A percentile compares a stretch with the other conserved stretches of the same genome.
Conservation (phyloP, 2,329 filamentous ascomycete species). For the Sclerotinia glacialis region DNA sequence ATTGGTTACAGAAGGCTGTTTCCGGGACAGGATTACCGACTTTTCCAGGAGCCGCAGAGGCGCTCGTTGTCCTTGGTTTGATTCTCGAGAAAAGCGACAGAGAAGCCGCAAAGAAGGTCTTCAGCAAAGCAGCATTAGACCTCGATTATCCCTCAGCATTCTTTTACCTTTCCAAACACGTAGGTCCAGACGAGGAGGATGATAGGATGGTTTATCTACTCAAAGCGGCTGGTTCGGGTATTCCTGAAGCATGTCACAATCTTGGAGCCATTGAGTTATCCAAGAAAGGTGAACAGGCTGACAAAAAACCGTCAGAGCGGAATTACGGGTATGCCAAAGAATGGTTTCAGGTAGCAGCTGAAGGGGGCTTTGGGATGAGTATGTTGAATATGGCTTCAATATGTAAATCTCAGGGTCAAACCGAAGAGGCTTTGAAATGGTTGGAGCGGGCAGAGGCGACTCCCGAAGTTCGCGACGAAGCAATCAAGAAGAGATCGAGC, state of each 20-base stretch:
- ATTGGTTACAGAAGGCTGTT: slow-evolving; percentile 33
- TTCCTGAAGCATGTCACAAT: slow-evolving; percentile 36
- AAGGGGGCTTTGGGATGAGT: slow-evolving; percentile 32
- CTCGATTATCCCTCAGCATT: slow-evolving; percentile 37
- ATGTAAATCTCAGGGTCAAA: slow-evolving; percentile 29
- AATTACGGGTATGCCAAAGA: slow-evolving; percentile 37
- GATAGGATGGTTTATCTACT: slow-evolving; percentile 32
- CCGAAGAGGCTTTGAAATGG: slow-evolving; percentile 30
- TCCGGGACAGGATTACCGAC: slow-evolving; percentile 22
- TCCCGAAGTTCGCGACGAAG: slow-evolving; percentile 7
- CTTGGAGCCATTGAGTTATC: slow-evolving; percentile 34
- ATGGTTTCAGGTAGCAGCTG: slow-evolving; percentile 36
- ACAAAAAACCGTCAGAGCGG: slow-evolving; percentile 21
- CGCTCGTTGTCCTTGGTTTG: slow-evolving; percentile 31
- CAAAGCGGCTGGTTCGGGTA: slow-evolving; percentile 37
- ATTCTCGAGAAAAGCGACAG: slow-evolving; percentile 28
- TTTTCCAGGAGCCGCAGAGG: slow-evolving; percentile 34
- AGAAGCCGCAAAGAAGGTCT: slow-evolving; percentile 29
- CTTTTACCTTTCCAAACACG: slow-evolving; percentile 35
- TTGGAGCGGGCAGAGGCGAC: slow-evolving; percentile 27
- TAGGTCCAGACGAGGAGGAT: slow-evolving; percentile 25
- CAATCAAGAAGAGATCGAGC: background rate
- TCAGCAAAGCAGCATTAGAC: slow-evolving; percentile 37
- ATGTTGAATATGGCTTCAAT: slow-evolving; percentile 37
- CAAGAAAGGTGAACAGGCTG: slow-evolving; percentile 23